Conservation (phyloP, 169 alveolate species). For the Cystoisospora suis region DNA sequence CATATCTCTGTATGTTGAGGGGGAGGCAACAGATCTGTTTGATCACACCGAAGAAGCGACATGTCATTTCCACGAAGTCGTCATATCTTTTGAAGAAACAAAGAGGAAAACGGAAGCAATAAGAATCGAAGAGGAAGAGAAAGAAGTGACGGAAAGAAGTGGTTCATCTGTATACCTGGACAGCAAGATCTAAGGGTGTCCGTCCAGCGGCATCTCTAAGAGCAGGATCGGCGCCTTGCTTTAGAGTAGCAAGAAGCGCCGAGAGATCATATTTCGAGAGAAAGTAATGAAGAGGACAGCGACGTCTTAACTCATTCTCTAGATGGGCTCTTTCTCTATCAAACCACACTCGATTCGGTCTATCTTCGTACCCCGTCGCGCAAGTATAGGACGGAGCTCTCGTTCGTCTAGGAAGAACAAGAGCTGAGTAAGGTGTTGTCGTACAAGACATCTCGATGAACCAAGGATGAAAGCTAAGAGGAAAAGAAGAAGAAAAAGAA, state of each 20-base stretch:
- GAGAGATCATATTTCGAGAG: neutral
- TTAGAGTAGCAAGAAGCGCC: neutral
- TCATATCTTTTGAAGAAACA: too few relatives aligned
- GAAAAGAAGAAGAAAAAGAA: neutral
- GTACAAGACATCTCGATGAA: too few relatives aligned
- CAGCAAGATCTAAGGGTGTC: constrained; percentile 25
- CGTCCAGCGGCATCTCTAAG: constrained; percentile 11
- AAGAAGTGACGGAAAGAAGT: too few relatives aligned
- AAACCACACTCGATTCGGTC: constrained; percentile 13
- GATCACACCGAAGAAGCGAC: too few relatives aligned
- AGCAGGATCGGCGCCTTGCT: neutral
- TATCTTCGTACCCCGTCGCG: neutral
- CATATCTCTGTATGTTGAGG: too few relatives aligned
- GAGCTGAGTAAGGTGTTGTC: neutral
- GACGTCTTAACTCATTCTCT: neutral
- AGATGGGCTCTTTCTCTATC: neutral
- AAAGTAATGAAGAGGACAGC: constrained; percentile 16
- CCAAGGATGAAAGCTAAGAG: too few relatives aligned
- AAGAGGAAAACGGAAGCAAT: too few relatives aligned
- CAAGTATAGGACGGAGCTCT: neutral
- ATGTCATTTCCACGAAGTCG: too few relatives aligned
- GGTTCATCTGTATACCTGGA: neutral
- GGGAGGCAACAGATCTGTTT: too few relatives aligned
- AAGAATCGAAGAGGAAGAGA: too few relatives aligned
- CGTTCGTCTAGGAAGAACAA: constrained; percentile 19